These are phyloP conservation scores for Aspergillus quadricinctus DNA, from an alignment of 2,329 filamentous ascomycete species.

Conservation along the genomic window DNA sequence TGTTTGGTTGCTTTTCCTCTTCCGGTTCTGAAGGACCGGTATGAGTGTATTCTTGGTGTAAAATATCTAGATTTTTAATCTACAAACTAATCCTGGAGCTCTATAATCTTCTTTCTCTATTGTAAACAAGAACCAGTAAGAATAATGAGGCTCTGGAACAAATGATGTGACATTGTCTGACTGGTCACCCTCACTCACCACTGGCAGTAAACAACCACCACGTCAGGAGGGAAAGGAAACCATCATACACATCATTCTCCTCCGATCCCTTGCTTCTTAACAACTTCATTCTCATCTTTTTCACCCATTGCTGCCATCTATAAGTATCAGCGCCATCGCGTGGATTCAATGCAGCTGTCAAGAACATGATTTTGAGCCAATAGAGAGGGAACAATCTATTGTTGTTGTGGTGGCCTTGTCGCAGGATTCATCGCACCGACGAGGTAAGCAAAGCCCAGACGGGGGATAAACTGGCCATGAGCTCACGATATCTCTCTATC, in stretches of 20 bases:
- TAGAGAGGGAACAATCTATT: neutral
- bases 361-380: neutral
- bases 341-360: neutral
- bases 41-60: neutral
- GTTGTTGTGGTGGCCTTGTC: neutral
- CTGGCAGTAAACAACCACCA: neutral
- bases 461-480: neutral
- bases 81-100: neutral
- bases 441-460: neutral
- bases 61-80: neutral
- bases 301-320: neutral
- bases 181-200: neutral
- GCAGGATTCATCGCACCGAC: neutral
- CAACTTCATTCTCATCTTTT: neutral
- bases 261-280: neutral
- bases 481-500: neutral
- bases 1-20: neutral
- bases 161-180: neutral
- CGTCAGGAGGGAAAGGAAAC: neutral
- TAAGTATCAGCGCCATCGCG: neutral
- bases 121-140: neutral
- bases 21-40: neutral
- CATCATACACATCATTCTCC: neutral
- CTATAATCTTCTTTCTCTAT: neutral
- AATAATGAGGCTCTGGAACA: neutral